Evolutionary conservation across 2,329 filamentous ascomycete genomes (phyloP), one percentile per base, ranked within the genome.

Genomic region (Passalora sequoiae): DNA sequence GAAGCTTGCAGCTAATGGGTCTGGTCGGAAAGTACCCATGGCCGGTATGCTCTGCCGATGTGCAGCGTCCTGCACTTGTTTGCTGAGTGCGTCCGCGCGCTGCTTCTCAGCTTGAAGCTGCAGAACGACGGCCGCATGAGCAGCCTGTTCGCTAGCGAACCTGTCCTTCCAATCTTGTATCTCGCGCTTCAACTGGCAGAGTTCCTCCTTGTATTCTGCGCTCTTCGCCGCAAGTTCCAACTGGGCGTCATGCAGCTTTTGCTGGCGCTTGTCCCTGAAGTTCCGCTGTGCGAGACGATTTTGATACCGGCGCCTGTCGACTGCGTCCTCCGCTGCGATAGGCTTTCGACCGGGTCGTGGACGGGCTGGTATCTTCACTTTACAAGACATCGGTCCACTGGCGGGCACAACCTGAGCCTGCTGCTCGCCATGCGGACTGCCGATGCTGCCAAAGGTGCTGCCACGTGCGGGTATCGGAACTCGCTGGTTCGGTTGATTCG

Each of bases 291-390:
- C 91, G 35, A 87, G 86, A 47, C 92, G 79, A 66, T 97, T 97
- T 69, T 97, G 92, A 1, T 87, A 86, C 72, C 96, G 94, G 54
- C 92, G 81, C 70, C 94, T 94, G 31, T 89, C 94, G 1, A 86
- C 86, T 10, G 89, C 89, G 40, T 89, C 94, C 62, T 96, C 89
- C 35, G 88, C 87, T 20, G 51, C 42, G 35, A 64, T 57, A 3
- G 91, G 89, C 74, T 97, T 97, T 56, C 91, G 81, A 37, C 91
- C 91, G 16, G 92, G 91, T 73, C 69, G 70, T 6, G 70, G 70
- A 17, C 70, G 65, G 4, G 69, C 59, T 24, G 66, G 69, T 16
- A 73, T 58, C 3, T 53, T 56, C 54, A 67, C 62, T 31, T 38
- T 59, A 17, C 49, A 56, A 50, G 62, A 65, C 45, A 66, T 64